A percentile compares a stretch with the other conserved stretches of the same genome.
These are phyloP conservation scores for Pyrenochaeta sp. DNA, from an alignment of 2,329 filamentous ascomycete species.

Conservation along the genomic window DNA sequence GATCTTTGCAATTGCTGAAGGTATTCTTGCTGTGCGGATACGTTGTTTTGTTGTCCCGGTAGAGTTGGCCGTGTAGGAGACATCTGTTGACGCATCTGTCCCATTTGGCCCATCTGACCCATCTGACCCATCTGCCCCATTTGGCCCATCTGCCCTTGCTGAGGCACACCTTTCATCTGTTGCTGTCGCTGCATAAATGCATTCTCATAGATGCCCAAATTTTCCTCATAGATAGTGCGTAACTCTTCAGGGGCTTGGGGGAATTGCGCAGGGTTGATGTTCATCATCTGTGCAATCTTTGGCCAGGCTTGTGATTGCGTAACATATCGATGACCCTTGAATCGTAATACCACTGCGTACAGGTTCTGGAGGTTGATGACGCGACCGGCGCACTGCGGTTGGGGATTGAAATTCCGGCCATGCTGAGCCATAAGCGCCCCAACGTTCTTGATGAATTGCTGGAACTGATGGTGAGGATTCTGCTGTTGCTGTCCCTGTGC, in stretches of 20 bases:
- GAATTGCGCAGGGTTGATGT: conserved; percentile 53
- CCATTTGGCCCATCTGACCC: conserved; percentile 7
- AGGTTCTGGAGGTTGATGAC: conserved; percentile 78
- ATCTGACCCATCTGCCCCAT: conserved; percentile 19
- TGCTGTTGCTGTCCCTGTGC: conserved; percentile 24
- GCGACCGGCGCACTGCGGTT: conserved; percentile 77
- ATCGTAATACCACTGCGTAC: conserved; percentile 79
- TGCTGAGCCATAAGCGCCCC: conserved; percentile 79
- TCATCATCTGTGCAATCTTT: conserved; percentile 67
- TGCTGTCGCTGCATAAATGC: conserved; percentile 66
- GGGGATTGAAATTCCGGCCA: conserved; percentile 75
- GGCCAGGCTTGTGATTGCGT: conserved; percentile 76
- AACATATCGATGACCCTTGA: conserved; percentile 79
- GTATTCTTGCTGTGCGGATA: conserved; percentile 60
- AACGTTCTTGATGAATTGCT: conserved; percentile 71
- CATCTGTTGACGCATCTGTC: conserved; percentile 36
- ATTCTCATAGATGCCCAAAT: conserved; percentile 79
- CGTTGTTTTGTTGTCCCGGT: conserved; percentile 49
- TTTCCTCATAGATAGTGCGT: conserved; percentile 75
- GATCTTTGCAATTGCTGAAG: conserved; percentile 26
- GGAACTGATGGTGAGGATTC: conserved; percentile 33
- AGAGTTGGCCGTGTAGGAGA: conserved; percentile 46
- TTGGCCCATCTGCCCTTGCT: conserved; percentile 25
- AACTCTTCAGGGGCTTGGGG: conserved; percentile 75
- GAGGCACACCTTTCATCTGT: conserved; percentile 52